Evolutionary conservation across 192 early-diverging fungal genomes (phyloP).

Genomic region (Coemansia biformis): DNA sequence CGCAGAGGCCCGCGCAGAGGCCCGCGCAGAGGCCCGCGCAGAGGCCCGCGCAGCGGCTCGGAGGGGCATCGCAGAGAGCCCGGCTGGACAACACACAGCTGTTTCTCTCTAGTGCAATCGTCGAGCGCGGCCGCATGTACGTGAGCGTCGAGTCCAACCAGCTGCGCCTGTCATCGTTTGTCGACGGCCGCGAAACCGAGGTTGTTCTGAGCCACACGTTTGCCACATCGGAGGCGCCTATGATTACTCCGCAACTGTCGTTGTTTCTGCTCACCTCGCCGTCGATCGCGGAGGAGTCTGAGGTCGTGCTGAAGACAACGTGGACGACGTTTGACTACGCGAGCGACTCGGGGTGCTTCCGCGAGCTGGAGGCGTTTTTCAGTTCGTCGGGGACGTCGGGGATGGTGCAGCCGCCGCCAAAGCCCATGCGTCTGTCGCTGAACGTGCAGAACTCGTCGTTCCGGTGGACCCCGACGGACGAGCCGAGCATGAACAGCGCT

Average conservation of each 20-base stretch:
- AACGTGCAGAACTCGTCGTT: slow-evolving; percentile 49
- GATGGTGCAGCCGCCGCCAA: slow-evolving; percentile 48
- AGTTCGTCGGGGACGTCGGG: slow-evolving; percentile 44
- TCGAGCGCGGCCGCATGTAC: slow-evolving; percentile 45
- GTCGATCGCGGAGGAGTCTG: slow-evolving; percentile 37
- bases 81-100: slow-evolving; percentile 37
- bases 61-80: slow-evolving; percentile 21
- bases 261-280: slow-evolving; percentile 48
- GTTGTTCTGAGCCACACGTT: slow-evolving; percentile 44
- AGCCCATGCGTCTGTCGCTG: slow-evolving; percentile 45
- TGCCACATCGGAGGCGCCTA: slow-evolving; percentile 35
- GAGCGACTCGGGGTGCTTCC: slow-evolving; percentile 35
- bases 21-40: background rate
- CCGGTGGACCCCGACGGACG: slow-evolving; percentile 23
- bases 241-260: slow-evolving; percentile 47
- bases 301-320: slow-evolving; percentile 41
- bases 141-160: slow-evolving; percentile 45
- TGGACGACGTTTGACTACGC: slow-evolving; percentile 48
- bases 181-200: slow-evolving; percentile 21
- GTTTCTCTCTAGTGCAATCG: slow-evolving; percentile 40
- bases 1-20: too few relatives aligned
- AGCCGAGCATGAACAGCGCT: slow-evolving; percentile 31
- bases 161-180: slow-evolving; percentile 42
- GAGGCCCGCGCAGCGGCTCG: background rate
- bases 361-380: slow-evolving; percentile 46